Conservation (phyloP, 305 asterid species). For the Fraxinus dipetala region DNA sequence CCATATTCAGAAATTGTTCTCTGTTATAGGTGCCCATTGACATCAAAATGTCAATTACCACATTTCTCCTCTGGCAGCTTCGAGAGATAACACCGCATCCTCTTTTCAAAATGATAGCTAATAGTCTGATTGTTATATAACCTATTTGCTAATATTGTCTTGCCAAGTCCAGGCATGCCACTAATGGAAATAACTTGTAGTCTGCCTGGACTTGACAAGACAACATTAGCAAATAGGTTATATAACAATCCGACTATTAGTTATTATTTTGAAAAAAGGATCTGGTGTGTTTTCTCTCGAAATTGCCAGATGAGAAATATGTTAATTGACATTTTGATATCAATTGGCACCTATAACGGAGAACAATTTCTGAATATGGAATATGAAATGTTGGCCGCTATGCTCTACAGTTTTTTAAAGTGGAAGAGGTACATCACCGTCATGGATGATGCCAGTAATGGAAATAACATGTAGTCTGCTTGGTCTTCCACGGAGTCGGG, state of each 20-base stretch:
- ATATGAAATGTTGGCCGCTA: too few relatives aligned
- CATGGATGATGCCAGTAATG: too few relatives aligned
- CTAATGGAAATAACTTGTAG: not conserved
- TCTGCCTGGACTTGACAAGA: not conserved
- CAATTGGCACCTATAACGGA: not conserved
- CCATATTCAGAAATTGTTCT: too few relatives aligned
- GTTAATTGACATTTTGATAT: constrained; percentile 3
- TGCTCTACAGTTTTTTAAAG: not conserved
- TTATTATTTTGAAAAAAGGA: too few relatives aligned
- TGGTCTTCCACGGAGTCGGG: too few relatives aligned
- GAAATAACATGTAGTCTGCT: too few relatives aligned
- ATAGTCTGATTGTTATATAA: not conserved
- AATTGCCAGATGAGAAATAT: too few relatives aligned
- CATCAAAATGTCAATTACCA: not conserved
- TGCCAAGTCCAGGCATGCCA: not conserved
- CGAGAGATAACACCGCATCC: not conserved
- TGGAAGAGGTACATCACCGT: not conserved
- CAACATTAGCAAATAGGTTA: constrained; percentile 20
- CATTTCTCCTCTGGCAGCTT: too few relatives aligned
- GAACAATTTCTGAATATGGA: too few relatives aligned
- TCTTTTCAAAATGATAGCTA: not conserved
- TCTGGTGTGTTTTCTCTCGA: too few relatives aligned
- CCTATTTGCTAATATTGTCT: constrained; percentile 18
- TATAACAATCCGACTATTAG: not conserved
- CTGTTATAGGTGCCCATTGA: not conserved